Base-by-base conservation (phyloP, 2,329 filamentous ascomycete species). In the Exophiala lecanii-corni region DNA sequence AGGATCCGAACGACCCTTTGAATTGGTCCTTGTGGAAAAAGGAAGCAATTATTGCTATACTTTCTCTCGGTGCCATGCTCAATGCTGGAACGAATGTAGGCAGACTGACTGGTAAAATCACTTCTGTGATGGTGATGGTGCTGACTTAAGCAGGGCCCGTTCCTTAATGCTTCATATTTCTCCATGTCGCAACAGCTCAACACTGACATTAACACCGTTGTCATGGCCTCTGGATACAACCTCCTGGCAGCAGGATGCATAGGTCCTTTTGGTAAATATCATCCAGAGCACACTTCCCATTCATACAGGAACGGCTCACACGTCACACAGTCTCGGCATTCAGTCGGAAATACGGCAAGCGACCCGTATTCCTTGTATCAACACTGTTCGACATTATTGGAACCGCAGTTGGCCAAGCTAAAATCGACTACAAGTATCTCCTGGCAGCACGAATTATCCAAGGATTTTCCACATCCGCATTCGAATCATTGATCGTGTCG, bases 401-500 rank as follows among this genome's bases (percentile, higher is more conserved):
- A 3, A 53, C 50, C 4, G 50, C 50, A n/a, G 40, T 53, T 16
- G 52, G 52, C 36, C 32, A 55, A 40, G 42, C 50, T 25, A 47
- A 49, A 13, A 43, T 52, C 20, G 30, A 35, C 15, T 55, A 52
- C 42, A 48, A 54, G 9, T 54, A 54, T 35, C 44, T 55, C 4
- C 46, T 55, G 2, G 53, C 53, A 15, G 44, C 50, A 1, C 53
- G 53, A 9, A 54, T 55, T 23, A 46, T 55, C 10, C 53, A 53
- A 23, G 52, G 50, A 16, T 51, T 74, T 47, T 68, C 71, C 21
- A 64, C 62, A 9, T 66, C 71, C 2, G 71, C 72, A 0, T 67
- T 73, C 17, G 72, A 75, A 51, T 68, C 67, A n/a, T 54, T 75
- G 9, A 66, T 66, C 12, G 72, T 72, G 47, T 65, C 71, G 12